Conservation (phyloP, 148 eudicot genomes). For the Vaccinium corymbosum region DNA sequence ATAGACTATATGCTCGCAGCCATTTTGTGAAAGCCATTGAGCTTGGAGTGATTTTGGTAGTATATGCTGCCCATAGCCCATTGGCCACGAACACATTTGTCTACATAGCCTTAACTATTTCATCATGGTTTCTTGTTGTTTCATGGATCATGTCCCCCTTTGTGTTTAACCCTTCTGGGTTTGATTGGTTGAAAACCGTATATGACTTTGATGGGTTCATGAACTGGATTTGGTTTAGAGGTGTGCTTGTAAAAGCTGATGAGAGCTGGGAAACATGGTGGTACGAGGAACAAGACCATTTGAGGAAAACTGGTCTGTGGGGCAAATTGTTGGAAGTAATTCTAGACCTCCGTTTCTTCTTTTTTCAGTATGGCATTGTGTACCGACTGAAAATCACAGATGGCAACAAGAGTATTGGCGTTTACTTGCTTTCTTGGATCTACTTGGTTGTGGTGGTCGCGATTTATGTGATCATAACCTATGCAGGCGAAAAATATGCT, state of each 20-base stretch:
- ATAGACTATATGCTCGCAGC: conserved; percentile 82
- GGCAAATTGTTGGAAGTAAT: conserved; percentile 83
- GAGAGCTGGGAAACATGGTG: conserved; percentile 98
- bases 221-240: conserved; percentile 75
- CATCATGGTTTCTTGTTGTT: conserved; percentile 84
- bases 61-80: conserved; percentile 76
- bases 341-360: conserved; percentile 85
- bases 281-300: conserved; percentile 95
- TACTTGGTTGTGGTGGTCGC: conserved; percentile 50
- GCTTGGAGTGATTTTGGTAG: conserved; percentile 72
- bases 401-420: conserved; percentile 47
- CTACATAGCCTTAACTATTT: conserved; percentile 68
- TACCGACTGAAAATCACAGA: conserved; percentile 62
- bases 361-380: conserved; percentile 88
- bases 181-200: conserved; percentile 93
- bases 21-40: conserved; percentile 91
- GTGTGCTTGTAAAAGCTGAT: conserved; percentile 70
- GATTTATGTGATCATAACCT: conserved; percentile 57
- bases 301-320: conserved; percentile 84
- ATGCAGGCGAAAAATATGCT: conserved; percentile 64
- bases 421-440: conserved; percentile 87
- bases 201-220: conserved; percentile 82
- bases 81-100: conserved; percentile 61
- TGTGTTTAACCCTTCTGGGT: conserved; percentile 93
- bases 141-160: conserved; percentile 93